Percentiles rank a stretch among this genome's conserved stretches.
phyloP scores from a whole-genome alignment of 345 rosid species.

The Salix arbutifolia region DNA sequence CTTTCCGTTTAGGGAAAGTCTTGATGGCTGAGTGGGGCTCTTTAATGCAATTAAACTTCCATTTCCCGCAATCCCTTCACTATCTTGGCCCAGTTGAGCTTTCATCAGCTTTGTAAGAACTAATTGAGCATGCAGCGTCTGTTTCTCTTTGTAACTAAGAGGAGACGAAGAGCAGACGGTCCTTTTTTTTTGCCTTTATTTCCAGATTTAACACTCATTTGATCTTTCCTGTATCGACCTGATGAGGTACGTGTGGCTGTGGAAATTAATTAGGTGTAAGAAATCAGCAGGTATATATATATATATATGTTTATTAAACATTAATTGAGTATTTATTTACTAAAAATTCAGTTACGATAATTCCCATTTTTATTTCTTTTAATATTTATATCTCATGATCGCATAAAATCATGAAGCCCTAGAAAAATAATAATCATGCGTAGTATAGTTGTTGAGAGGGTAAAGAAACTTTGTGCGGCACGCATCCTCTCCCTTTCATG shows the following conservation, averaged over 20 bases:
- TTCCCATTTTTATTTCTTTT: no score
- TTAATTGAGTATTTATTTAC: no score
- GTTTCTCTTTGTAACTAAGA: constrained; percentile 17
- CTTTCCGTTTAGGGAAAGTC: constrained; percentile 21
- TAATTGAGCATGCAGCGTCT: constrained; percentile 5
- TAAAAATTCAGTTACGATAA: no score
- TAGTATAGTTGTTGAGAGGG: no score
- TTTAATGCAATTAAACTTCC: constrained; percentile 23
- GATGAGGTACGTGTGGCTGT: no score
- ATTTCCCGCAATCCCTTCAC: constrained; percentile 20
- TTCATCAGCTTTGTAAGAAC: constrained; percentile 10
- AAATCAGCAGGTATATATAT: no score
- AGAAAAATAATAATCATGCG: no score
- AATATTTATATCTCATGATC: no score
- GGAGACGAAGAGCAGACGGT: constrained; percentile 17
- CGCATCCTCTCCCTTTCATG: background rate
- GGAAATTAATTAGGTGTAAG: no score
- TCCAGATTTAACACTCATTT: background rate
- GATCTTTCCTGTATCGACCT: constrained; percentile 1
- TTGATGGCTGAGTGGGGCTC: constrained; percentile 13
- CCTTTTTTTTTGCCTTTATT: background rate
- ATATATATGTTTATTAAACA: no score
- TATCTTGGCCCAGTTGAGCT: constrained; percentile 9
- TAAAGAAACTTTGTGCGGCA: background rate
- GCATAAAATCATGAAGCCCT: no score